A percentile compares a stretch with the other conserved stretches of the same genome.
These are phyloP conservation scores for Phytophthora pseudosyringae DNA, from an alignment of 352 stramenopile genomes.

Conservation along the genomic window DNA sequence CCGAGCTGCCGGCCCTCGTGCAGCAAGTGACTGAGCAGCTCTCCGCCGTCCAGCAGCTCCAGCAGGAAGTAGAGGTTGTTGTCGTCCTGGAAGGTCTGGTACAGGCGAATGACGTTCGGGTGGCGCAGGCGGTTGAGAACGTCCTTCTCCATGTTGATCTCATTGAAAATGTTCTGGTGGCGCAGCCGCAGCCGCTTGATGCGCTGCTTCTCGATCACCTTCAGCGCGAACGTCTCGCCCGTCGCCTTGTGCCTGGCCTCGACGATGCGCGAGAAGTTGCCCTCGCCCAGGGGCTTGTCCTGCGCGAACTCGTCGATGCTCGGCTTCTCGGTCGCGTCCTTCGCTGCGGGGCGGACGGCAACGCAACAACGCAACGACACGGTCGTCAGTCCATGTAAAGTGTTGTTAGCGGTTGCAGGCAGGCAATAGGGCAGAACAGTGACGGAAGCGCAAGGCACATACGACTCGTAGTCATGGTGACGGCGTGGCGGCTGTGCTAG, in stretches of 20 bases:
- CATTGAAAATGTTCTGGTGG: conserved; percentile 98
- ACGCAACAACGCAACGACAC: conserved; percentile 16
- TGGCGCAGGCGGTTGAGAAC: conserved; percentile 91
- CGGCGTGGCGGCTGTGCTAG: background rate
- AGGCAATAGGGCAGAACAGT: background rate
- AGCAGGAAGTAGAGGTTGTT: conserved; percentile 96
- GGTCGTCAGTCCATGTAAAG: conserved; percentile 8
- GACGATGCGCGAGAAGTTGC: conserved; percentile 97
- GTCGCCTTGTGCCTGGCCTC: conserved; percentile 89
- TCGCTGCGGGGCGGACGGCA: conserved; percentile 48
- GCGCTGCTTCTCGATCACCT: conserved; percentile 94
- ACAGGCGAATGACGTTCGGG: conserved; percentile 94
- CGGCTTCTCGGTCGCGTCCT: conserved; percentile 77
- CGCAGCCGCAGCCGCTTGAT: conserved; percentile 89
- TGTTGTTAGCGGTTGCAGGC: background rate
- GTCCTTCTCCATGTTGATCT: conserved; percentile 98
- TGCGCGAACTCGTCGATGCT: conserved; percentile 78
- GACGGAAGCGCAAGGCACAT: conserved; percentile 2
- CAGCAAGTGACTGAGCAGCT: conserved; percentile 94
- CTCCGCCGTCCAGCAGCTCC: conserved; percentile 91
- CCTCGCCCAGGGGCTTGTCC: conserved; percentile 69
- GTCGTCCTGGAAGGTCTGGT: conserved; percentile 97
- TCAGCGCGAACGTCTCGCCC: conserved; percentile 94
- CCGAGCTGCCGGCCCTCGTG: conserved; percentile 78
- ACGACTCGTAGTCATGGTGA: conserved; percentile 28